A percentile compares a stretch with the other conserved stretches of the same genome.
These are phyloP conservation scores for Saturnispora serradocipensis DNA, from an alignment of 805 yeast genomes.

Conservation along the genomic window DNA sequence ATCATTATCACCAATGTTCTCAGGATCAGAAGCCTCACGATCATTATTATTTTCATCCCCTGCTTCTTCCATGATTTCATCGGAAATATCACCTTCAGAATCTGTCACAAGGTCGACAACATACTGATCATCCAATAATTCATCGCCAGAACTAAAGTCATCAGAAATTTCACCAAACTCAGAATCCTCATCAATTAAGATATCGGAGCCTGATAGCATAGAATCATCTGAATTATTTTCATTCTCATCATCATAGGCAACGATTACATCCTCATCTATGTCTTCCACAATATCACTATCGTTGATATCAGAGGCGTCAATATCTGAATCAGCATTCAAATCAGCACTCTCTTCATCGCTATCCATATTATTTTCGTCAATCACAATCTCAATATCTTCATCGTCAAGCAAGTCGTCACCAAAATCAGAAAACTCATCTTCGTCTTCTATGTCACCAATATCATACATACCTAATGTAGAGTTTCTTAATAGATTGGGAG, in stretches of 20 bases:
- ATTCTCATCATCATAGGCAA: constrained; percentile 8
- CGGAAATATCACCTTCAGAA: constrained; percentile 8
- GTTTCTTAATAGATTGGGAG: constrained; percentile 76
- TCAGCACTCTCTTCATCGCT: constrained; percentile 22
- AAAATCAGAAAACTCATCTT: constrained; percentile 14
- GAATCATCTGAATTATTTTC: neutral
- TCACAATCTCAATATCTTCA: constrained; percentile 22
- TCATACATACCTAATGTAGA: constrained; percentile 95
- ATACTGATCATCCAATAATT: constrained; percentile 19
- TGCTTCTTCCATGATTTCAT: constrained; percentile 20
- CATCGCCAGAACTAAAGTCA: constrained; percentile 16
- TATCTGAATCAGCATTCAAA: constrained; percentile 23
- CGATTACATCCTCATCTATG: constrained; percentile 28
- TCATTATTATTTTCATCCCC: constrained; percentile 14
- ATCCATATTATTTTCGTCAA: constrained; percentile 22
- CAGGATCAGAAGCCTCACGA: constrained; percentile 11
- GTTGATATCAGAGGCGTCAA: constrained; percentile 26
- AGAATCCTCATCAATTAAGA: constrained; percentile 1
- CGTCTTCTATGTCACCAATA: constrained; percentile 41
- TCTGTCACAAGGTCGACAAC: constrained; percentile 21
- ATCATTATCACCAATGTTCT: constrained; percentile 19
- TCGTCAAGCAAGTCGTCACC: constrained; percentile 17
- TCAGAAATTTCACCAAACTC: constrained; percentile 8
- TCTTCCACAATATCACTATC: constrained; percentile 21
- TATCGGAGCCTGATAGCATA: neutral